Evolutionary conservation across 2,329 filamentous ascomycete genomes (phyloP), one percentile per base, ranked within the genome.

Genomic region (Chlorencoelia australis): DNA sequence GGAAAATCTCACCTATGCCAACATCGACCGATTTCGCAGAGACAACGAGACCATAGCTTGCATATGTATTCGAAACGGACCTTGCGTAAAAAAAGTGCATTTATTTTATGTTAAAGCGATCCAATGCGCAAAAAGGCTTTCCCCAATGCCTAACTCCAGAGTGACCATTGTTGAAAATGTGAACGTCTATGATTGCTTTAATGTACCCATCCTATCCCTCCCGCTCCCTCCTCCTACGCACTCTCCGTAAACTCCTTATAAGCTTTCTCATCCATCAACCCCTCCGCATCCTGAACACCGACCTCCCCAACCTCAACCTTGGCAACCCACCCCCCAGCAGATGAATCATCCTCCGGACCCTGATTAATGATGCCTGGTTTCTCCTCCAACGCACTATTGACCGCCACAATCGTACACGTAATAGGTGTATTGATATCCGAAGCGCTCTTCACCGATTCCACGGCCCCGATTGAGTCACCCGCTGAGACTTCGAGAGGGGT

Each of bases 381-480:
- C 61, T 91, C 81, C 61, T 93, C 83, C 44, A 98, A 72, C 42
- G 68, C 57, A 8, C 57, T 56, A 67, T 98, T 98, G 53, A 79
- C 69, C 55, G 81, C 74, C 24, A 75, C 70, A 43, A 98, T 75
- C 50, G 67, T 82, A 57, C 89, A 89, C 35, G 71, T 66, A 48
- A 95, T 73, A 13, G 91, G 91, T 10, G 86, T 79, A 66, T 94
- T 82, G 68, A 98, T 94, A 60, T 98, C 91, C 46, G 85, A 89
- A n/a, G 91, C 91, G 45, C 82, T 91, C 72, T 98, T 98, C 62
- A 98, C 91, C 3, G 87, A 95, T 69, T 98, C 91, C 52, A 98
- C 89, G 42, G 89, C 87, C 49, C 91, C 91, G 50, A 96, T 82
- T 47, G 82, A 71, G 57, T 96, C 89, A 54, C 87, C 87, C 39